Conservation (phyloP, 352 stramenopile genomes). For the Phytophthora boehmeriae region DNA sequence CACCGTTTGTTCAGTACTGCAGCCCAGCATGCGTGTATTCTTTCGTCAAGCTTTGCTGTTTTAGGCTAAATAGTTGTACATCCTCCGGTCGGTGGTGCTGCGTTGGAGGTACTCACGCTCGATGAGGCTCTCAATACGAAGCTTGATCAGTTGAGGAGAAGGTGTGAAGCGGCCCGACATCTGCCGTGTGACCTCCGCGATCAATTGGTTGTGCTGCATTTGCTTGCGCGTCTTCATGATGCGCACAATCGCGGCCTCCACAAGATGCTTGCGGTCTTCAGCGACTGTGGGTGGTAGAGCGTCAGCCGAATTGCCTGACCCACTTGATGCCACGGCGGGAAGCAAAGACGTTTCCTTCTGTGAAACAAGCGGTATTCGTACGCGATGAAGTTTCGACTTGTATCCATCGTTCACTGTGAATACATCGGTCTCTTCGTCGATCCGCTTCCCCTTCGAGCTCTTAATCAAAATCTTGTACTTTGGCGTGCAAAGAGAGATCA, state of each 20-base stretch:
- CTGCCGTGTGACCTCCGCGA: constrained; percentile 90
- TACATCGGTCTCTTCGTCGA: constrained; percentile 93
- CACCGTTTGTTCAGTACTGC: too few relatives aligned
- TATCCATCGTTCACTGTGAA: constrained; percentile 96
- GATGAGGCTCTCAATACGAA: constrained; percentile 98
- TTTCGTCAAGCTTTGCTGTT: background rate
- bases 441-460: constrained; percentile 96
- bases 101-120: constrained; percentile 99
- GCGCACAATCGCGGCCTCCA: constrained; percentile 94
- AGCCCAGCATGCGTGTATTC: background rate
- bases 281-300: constrained; percentile 91
- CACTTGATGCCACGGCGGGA: constrained; percentile 34
- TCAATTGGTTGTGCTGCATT: constrained; percentile 92
- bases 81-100: constrained; percentile 87
- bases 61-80: constrained; percentile 99
- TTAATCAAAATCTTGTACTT: constrained; percentile 98
- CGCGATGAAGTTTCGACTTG: constrained; percentile 92
- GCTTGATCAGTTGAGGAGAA: constrained; percentile 96
- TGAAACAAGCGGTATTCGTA: constrained; percentile 86
- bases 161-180: constrained; percentile 93
- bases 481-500: constrained; percentile 97
- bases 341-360: constrained; percentile 80
- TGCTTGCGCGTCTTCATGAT: constrained; percentile 97
- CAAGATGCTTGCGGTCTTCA: constrained; percentile 96
- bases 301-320: constrained; percentile 53